A percentile compares a stretch with the other conserved stretches of the same genome.
Evolutionary conservation across 2,329 filamentous ascomycete genomes (phyloP).

Genomic region (Apiospora marii): DNA sequence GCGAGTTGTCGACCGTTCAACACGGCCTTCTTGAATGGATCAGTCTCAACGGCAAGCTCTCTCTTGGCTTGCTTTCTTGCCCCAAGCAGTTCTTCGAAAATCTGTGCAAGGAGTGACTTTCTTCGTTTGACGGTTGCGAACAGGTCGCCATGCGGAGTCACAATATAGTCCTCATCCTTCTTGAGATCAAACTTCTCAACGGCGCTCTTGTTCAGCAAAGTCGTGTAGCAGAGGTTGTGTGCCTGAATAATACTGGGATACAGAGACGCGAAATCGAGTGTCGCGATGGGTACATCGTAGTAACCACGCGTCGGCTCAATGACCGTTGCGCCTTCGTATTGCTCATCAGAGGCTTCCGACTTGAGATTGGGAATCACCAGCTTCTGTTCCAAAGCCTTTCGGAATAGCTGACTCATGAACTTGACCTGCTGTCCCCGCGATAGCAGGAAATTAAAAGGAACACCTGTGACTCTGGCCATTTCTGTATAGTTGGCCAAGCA

Average conservation of each 20-base stretch:
- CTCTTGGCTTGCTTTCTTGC: conserved; percentile 95
- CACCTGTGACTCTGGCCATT: conserved; percentile 98
- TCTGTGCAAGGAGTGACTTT: conserved; percentile 92
- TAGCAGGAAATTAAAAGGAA: conserved; percentile 94
- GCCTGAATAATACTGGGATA: conserved; percentile 99
- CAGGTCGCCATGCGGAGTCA: conserved; percentile 92
- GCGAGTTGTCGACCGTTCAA: conserved; percentile 96
- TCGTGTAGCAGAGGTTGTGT: conserved; percentile 98
- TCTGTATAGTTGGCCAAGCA: conserved; percentile 99
- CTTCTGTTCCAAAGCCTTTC: conserved; percentile 91
- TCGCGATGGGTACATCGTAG: conserved; percentile 94
- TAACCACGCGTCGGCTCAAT: conserved; percentile 95
- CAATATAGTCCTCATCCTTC: conserved; percentile 94
- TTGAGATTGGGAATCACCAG: conserved; percentile 91
- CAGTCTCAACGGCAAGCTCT: conserved; percentile 86
- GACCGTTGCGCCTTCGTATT: conserved; percentile 97
- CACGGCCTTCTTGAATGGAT: conserved; percentile 97
- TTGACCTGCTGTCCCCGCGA: conserved; percentile 95
- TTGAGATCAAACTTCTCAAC: conserved; percentile 79
- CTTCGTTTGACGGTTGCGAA: conserved; percentile 89
- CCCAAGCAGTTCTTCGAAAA: conserved; percentile 90
- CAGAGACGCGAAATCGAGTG: conserved; percentile 96
- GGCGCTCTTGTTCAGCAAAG: conserved; percentile 79
- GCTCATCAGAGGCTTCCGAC: conserved; percentile 76
- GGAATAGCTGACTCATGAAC: conserved; percentile 96